These are phyloP conservation scores for Podaxis pistillaris DNA, from an alignment of 768 basidiomycete species.

Conservation along the genomic window DNA sequence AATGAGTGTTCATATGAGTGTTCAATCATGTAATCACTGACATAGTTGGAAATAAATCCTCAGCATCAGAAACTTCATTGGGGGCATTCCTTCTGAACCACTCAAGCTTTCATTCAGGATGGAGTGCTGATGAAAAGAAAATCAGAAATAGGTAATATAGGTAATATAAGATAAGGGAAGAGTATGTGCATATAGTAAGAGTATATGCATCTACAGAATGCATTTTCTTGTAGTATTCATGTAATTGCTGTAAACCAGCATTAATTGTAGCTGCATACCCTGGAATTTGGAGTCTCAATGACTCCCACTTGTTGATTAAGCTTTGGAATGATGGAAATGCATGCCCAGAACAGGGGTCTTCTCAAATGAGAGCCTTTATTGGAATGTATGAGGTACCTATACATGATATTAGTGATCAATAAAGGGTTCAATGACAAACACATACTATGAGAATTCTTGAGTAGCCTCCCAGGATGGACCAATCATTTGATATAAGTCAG, in stretches of 20 bases:
- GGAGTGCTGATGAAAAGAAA: no score
- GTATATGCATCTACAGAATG: no score
- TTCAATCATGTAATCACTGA: neutral
- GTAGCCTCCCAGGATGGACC: no score
- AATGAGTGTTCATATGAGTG: no score
- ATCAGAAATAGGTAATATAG: no score
- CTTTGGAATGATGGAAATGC: conserved; percentile 27
- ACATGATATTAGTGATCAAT: neutral
- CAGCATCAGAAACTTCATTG: neutral
- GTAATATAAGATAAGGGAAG: neutral
- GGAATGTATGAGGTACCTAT: conserved; percentile 32
- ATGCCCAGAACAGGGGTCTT: conserved; percentile 27
- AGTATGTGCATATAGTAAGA: no score
- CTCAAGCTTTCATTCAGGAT: neutral
- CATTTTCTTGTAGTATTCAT: conserved; percentile 19
- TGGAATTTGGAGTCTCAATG: conserved; percentile 13
- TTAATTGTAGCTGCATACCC: conserved; percentile 20
- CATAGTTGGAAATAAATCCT: neutral
- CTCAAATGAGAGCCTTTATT: conserved; percentile 28
- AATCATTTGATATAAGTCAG: no score
- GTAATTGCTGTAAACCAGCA: conserved; percentile 27
- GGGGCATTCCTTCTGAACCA: conserved; percentile 3
- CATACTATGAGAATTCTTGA: no score
- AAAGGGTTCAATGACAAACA: no score
- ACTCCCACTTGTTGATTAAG: conserved; percentile 23